These are phyloP conservation scores for Galeopsis tetrahit DNA, from an alignment of 257 asterid species.

Conservation along the genomic window DNA sequence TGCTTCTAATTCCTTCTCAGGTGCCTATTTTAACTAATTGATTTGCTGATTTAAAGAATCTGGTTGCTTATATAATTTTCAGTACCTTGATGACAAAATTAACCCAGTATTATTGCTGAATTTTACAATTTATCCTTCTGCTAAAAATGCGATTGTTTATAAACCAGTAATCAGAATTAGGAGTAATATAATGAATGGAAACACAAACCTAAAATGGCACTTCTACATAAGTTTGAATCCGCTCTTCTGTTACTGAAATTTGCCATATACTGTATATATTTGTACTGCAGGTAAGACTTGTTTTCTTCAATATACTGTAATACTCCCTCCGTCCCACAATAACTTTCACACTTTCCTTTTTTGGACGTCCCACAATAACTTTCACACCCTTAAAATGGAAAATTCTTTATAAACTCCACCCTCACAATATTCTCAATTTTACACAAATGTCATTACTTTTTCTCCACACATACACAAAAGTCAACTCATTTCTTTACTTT, in stretches of 20 bases:
- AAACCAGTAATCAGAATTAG: background rate
- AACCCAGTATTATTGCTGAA: background rate
- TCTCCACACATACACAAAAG: no score
- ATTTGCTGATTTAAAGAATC: constrained; percentile 2
- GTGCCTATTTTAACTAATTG: constrained; percentile 42
- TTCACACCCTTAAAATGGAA: no score
- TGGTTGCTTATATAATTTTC: constrained; percentile 13
- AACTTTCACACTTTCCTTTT: no score
- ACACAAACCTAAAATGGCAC: constrained; percentile 17
- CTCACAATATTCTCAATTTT: no score
- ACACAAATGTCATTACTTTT: no score
- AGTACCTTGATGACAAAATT: background rate
- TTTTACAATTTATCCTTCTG: constrained; percentile 10
- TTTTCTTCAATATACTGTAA: constrained; percentile 12
- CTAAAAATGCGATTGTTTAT: constrained; percentile 6
- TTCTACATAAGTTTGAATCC: background rate
- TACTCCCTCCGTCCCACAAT: no score
- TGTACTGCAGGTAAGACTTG: constrained; percentile 10
- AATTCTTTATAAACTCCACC: no score
- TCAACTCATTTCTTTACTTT: no score
- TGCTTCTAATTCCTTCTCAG: constrained; percentile 70
- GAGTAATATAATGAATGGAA: constrained; percentile 14
- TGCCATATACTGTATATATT: background rate
- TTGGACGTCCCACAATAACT: no score
- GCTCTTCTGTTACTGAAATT: constrained; percentile 24